phyloP scores from a whole-genome alignment of 352 stramenopile species.

The Lagenidium giganteum region DNA sequence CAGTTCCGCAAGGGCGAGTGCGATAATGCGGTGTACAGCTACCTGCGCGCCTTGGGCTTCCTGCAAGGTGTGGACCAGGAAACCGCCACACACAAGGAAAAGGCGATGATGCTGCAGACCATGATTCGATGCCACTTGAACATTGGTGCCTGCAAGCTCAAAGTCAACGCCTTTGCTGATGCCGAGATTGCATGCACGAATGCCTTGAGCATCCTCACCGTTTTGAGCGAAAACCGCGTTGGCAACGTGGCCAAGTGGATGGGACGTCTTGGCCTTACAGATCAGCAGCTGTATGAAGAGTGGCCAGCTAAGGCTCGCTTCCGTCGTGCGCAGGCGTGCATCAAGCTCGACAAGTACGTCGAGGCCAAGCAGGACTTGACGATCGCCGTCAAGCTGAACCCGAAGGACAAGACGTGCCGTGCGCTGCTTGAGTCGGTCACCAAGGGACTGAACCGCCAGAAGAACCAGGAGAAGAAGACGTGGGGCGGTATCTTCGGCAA shows the following conservation, averaged over 20 bases:
- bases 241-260: slow-evolving; percentile 85
- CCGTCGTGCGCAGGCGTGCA: slow-evolving; percentile 66
- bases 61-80: slow-evolving; percentile 78
- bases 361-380: slow-evolving; percentile 79
- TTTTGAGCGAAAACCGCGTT: slow-evolving; percentile 67
- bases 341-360: slow-evolving; percentile 67
- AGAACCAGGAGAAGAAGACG: slow-evolving; percentile 68
- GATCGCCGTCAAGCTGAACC: slow-evolving; percentile 71
- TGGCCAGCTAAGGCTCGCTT: slow-evolving; percentile 85
- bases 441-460: slow-evolving; percentile 70
- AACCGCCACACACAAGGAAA: slow-evolving; percentile 76
- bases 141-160: slow-evolving; percentile 82
- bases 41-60: slow-evolving; percentile 62
- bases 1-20: slow-evolving; percentile 57
- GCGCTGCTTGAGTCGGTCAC: slow-evolving; percentile 64
- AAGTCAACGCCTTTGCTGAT: slow-evolving; percentile 54
- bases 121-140: slow-evolving; percentile 88
- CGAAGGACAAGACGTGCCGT: slow-evolving; percentile 79
- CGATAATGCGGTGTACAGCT: slow-evolving; percentile 69
- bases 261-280: slow-evolving; percentile 65
- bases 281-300: slow-evolving; percentile 80
- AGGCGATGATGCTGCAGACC: slow-evolving; percentile 81
- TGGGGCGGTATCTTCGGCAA: slow-evolving; percentile 81
- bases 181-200: slow-evolving; percentile 81
- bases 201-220: slow-evolving; percentile 71